Base-by-base conservation (phyloP, 176 grass and related monocot species). In the Hsuehochloa calcarea region DNA sequence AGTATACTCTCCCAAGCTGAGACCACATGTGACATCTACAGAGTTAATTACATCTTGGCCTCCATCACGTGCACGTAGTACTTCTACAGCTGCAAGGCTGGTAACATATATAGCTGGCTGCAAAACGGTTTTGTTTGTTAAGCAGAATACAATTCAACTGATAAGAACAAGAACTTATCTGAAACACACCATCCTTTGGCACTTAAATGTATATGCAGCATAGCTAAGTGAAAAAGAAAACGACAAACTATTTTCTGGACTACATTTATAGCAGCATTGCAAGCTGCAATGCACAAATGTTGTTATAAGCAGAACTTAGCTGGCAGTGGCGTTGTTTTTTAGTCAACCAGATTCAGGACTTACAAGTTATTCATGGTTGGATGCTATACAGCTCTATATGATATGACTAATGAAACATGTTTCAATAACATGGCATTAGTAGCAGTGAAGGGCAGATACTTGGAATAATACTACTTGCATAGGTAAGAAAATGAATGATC, bases 101-200 rank as follows among this genome's bases (percentile, higher is more conserved):
- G 93, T 94, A 43, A 98, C 96, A 66, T 95, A 98, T 81, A 98
- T 95, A 60, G 96, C 93, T 78, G 93, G 96, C 96, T 98, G 86
- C 71, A 95, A 90, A 80, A 89, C 20, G 15, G n/a, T 77, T 70
- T 74, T 63, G 35, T 50, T 77, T 46, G 4, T 23, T 44, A 76
- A 82, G 78, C 37, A 94, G 62, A 66, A 26, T 61, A 40, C 17
- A 63, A 8, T 10, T 66, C 35, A 16, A 77, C 35, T 43, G 37
- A 46, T 19, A 85, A 47, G 35, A 74, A 54, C 68, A 39, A 29
- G 10, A 84, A 58, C 39, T 39, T 16, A 20, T 43, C 66, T 70
- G 12, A 76, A 60, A 61, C 58, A 55, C 34, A 70, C 55, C 7
- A 77, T 82, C 13, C 0, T 10, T 10, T 11, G 5, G 9, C 10